phyloP scores from a whole-genome alignment of 1,284 basidiomycete genomes.

The Athelia sp. region DNA sequence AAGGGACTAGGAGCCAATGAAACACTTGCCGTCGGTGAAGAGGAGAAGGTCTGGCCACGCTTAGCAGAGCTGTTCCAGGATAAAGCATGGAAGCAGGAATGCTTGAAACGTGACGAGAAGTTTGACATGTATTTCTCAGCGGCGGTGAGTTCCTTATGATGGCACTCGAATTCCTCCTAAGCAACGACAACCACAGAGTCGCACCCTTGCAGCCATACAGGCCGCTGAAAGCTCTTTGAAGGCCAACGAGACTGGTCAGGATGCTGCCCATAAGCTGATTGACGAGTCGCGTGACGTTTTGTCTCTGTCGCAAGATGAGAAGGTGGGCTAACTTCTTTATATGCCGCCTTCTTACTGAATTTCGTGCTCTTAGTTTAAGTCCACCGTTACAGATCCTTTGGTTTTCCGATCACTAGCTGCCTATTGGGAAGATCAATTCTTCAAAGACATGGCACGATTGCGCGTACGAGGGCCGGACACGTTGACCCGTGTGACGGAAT shows the following conservation, averaged over 20 bases:
- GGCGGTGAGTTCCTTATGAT: conserved; percentile 39
- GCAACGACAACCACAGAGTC: conserved; percentile 35
- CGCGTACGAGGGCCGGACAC: conserved; percentile 87
- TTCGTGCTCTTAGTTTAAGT: conserved; percentile 51
- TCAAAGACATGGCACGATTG: conserved; percentile 89
- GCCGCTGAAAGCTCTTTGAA: conserved; percentile 35
- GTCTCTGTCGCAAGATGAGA: conserved; percentile 68
- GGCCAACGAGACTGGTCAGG: conserved; percentile 33
- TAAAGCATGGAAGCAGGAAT: conserved; percentile 65
- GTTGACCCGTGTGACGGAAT: conserved; percentile 95
- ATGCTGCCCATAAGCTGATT: conserved; percentile 60
- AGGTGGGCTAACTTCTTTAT: conserved; percentile 39
- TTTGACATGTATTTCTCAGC: conserved; percentile 83
- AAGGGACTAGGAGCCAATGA: conserved; percentile 40
- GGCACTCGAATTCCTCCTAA: background rate
- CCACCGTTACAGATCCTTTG: conserved; percentile 81
- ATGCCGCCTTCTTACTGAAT: conserved; percentile 9
- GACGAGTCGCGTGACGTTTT: conserved; percentile 75
- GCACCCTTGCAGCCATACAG: conserved; percentile 46
- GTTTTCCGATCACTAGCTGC: conserved; percentile 84
- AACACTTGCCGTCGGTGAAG: conserved; percentile 30
- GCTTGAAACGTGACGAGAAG: conserved; percentile 80
- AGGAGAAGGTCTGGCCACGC: conserved; percentile 49
- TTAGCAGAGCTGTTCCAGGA: conserved; percentile 46
- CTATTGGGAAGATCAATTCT: conserved; percentile 90